Conservation (phyloP, 1,139 yeast genomes). For the Yamadazyma taylorii region DNA sequence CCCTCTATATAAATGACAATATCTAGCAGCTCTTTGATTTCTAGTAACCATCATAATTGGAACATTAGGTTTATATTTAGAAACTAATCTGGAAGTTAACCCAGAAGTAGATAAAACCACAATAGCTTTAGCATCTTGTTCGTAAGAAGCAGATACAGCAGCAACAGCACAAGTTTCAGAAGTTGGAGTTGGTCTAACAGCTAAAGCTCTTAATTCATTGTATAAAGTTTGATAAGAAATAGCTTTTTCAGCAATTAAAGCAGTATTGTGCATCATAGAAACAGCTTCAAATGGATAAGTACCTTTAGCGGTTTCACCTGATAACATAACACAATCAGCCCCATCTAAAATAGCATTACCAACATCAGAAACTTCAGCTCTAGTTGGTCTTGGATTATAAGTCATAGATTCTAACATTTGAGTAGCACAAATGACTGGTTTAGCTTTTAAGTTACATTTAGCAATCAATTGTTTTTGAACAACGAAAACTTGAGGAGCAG, state of each 20-base stretch:
- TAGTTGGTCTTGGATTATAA: slow-evolving; percentile 99
- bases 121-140: slow-evolving; percentile 95
- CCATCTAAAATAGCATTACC: slow-evolving; percentile 99
- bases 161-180: slow-evolving; percentile 97
- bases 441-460: slow-evolving; percentile 98
- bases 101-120: slow-evolving; percentile 95
- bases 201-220: slow-evolving; percentile 85
- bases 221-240: slow-evolving; percentile 85
- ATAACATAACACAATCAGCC: slow-evolving; percentile 99
- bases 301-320: slow-evolving; percentile 99
- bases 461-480: slow-evolving; percentile 99
- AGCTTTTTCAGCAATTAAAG: slow-evolving; percentile 95
- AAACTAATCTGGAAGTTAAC: slow-evolving; percentile 89
- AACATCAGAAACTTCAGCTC: slow-evolving; percentile 99
- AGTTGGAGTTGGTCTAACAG: slow-evolving; percentile 87
- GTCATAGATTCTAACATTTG: slow-evolving; percentile 99
- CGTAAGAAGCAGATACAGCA: slow-evolving; percentile 94
- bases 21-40: slow-evolving; percentile 90
- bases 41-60: slow-evolving; percentile 99
- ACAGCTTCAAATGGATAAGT: slow-evolving; percentile 97
- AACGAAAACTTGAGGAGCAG: slow-evolving; percentile 97
- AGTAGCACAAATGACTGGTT: slow-evolving; percentile 99
- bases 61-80: slow-evolving; percentile 96
- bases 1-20: slow-evolving; percentile 95
- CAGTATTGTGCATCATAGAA: slow-evolving; percentile 97